Evolutionary conservation across 2,329 filamentous ascomycete genomes (phyloP).

Genomic region (Cladophialophora immunda): DNA sequence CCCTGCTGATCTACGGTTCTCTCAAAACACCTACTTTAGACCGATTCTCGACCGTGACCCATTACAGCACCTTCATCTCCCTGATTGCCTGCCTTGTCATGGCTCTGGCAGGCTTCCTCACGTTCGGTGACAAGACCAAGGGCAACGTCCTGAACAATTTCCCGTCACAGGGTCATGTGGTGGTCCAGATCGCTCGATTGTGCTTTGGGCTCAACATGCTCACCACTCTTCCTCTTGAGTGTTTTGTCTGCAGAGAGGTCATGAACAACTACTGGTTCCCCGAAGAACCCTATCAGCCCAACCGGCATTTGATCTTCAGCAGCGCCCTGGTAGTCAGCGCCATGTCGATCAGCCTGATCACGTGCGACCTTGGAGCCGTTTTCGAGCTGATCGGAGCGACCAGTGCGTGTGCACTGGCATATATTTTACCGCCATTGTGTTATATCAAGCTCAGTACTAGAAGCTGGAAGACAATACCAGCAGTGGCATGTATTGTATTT

Average conservation of each 20-base stretch:
- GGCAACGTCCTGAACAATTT: conserved; percentile 99
- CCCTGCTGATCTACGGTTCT: conserved; percentile 95
- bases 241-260: conserved; percentile 96
- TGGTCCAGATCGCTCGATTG: conserved; percentile 93
- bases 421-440: conserved; percentile 92
- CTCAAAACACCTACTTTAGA: conserved; percentile 93
- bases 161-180: conserved; percentile 77
- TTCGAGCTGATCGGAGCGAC: conserved; percentile 97
- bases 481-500: conserved; percentile 77
- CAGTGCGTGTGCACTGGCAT: conserved; percentile 90
- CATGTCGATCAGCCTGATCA: conserved; percentile 79
- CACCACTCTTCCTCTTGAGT: conserved; percentile 93
- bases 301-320: conserved; percentile 86
- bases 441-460: conserved; percentile 87
- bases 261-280: conserved; percentile 87
- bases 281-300: conserved; percentile 78
- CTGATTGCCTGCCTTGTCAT: conserved; percentile 91
- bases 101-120: conserved; percentile 88
- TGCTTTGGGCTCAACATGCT: conserved; percentile 99
- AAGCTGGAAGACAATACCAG: conserved; percentile 74
- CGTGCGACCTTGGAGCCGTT: conserved; percentile 91
- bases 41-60: conserved; percentile 90
- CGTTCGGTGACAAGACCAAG: conserved; percentile 88
- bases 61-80: conserved; percentile 89
- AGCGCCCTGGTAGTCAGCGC: conserved; percentile 81